Percentiles rank a stretch among this genome's conserved stretches.
phyloP scores from a whole-genome alignment of 805 yeast genomes.

The Candida koratica region DNA sequence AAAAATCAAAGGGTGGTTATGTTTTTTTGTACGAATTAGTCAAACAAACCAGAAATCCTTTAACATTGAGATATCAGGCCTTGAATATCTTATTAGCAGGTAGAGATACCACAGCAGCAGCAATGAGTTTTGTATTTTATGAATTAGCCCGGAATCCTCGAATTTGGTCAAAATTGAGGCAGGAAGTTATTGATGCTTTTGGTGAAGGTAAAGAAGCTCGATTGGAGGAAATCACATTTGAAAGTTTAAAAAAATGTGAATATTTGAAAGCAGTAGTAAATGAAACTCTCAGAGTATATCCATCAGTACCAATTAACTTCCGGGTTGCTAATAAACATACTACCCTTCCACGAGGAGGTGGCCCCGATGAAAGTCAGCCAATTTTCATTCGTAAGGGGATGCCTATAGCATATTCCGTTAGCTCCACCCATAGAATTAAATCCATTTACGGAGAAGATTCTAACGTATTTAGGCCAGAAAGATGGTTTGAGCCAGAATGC shows the following conservation, averaged over 20 bases:
- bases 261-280: slow-evolving; percentile 35
- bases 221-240: slow-evolving; percentile 32
- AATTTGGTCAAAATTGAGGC: slow-evolving; percentile 28
- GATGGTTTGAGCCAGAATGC: slow-evolving; percentile 31
- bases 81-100: slow-evolving; percentile 41
- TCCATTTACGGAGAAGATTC: slow-evolving; percentile 34
- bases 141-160: slow-evolving; percentile 34
- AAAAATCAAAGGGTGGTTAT: slow-evolving; percentile 26
- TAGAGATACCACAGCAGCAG: slow-evolving; percentile 42
- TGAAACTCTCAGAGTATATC: slow-evolving; percentile 36
- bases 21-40: slow-evolving; percentile 37
- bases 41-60: slow-evolving; percentile 35
- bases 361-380: slow-evolving; percentile 24
- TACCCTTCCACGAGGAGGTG: slow-evolving; percentile 32
- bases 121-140: slow-evolving; percentile 31
- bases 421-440: slow-evolving; percentile 21
- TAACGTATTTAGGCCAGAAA: slow-evolving; percentile 32
- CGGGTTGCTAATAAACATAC: slow-evolving; percentile 28
- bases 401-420: slow-evolving; percentile 19
- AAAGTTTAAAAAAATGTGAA: slow-evolving; percentile 37
- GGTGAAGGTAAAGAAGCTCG: slow-evolving; percentile 29
- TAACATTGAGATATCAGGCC: slow-evolving; percentile 34
- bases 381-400: slow-evolving; percentile 20
- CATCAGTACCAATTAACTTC: slow-evolving; percentile 30
- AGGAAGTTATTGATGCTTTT: slow-evolving; percentile 27